Percentiles rank a stretch among this genome's conserved stretches.
Evolutionary conservation across 495 filamentous ascomycete genomes (phyloP).

Genomic region (Sphaerosporella brunnea): DNA sequence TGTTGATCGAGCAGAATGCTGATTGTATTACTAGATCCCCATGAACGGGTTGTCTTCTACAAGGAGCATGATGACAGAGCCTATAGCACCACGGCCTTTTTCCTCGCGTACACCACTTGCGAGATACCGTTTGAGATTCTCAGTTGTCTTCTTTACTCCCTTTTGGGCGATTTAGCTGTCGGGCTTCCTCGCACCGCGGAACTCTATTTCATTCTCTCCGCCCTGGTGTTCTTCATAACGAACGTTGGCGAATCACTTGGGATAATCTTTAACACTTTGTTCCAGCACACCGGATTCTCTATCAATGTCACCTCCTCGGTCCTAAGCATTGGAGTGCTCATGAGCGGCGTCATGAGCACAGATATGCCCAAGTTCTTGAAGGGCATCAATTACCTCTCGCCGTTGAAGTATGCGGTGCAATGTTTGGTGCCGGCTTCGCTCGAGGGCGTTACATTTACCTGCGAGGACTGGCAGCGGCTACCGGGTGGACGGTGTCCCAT

Average conservation of each 20-base stretch:
- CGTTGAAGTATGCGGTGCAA: conserved; percentile 46
- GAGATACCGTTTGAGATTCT: conserved; percentile 54
- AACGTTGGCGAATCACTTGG: conserved; percentile 57
- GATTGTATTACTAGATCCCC: conserved; percentile 35
- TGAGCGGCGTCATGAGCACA: conserved; percentile 51
- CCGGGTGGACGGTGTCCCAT: conserved; percentile 42
- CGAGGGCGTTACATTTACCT: conserved; percentile 39
- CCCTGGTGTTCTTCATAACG: conserved; percentile 54
- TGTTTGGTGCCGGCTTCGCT: conserved; percentile 45
- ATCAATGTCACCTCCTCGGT: conserved; percentile 49
- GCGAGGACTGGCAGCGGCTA: conserved; percentile 36
- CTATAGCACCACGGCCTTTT: conserved; percentile 50
- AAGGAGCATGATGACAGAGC: conserved; percentile 49
- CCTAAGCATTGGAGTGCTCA: conserved; percentile 45
- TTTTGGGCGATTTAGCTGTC: conserved; percentile 40
- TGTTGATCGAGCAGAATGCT: neutral
- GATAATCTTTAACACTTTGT: conserved; percentile 62
- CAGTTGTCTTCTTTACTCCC: conserved; percentile 43
- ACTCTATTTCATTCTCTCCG: conserved; percentile 47
- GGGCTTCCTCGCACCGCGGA: conserved; percentile 41
- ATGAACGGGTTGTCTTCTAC: conserved; percentile 52
- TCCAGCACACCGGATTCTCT: conserved; percentile 55
- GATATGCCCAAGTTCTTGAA: conserved; percentile 47
- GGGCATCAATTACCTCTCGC: conserved; percentile 49
- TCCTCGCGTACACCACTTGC: conserved; percentile 45